Evolutionary conservation across 805 yeast species (phyloP).

Genomic region (Phaffomyces opuntiae): DNA sequence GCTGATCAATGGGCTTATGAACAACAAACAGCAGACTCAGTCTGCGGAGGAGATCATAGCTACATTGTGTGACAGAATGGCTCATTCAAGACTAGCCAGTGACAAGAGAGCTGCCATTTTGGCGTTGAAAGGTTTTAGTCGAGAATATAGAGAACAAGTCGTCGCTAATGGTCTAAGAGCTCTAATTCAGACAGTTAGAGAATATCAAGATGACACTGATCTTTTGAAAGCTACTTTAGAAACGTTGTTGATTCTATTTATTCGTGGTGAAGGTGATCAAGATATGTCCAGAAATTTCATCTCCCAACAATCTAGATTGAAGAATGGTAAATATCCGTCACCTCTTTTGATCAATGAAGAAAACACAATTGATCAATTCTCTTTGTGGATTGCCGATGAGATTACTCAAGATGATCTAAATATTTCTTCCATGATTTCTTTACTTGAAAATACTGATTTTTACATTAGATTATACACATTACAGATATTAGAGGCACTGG

Average conservation of each 20-base stretch:
- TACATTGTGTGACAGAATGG: constrained; percentile 79
- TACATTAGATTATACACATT: constrained; percentile 75
- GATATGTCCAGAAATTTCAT: constrained; percentile 66
- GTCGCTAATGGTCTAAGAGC: constrained; percentile 82
- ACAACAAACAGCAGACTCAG: constrained; percentile 42
- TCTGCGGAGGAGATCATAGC: constrained; percentile 80
- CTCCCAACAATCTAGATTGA: constrained; percentile 63
- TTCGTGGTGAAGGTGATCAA: constrained; percentile 59
- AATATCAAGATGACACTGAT: constrained; percentile 63
- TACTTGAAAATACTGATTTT: constrained; percentile 54
- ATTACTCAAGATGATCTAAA: constrained; percentile 51
- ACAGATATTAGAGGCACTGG: constrained; percentile 78
- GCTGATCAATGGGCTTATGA: constrained; percentile 33
- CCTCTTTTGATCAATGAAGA: constrained; percentile 53
- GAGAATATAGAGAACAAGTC: constrained; percentile 85
- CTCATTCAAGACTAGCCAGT: constrained; percentile 71
- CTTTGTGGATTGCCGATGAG: constrained; percentile 94
- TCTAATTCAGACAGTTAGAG: constrained; percentile 54
- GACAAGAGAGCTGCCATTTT: constrained; percentile 90
- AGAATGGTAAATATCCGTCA: constrained; percentile 74
- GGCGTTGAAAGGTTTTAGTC: constrained; percentile 79
- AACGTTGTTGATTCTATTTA: constrained; percentile 74
- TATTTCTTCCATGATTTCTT: constrained; percentile 31
- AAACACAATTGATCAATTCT: constrained; percentile 65
- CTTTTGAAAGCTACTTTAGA: constrained; percentile 77